Conservation (phyloP, 345 rosid genomes). For the Geranium rotundifolium region DNA sequence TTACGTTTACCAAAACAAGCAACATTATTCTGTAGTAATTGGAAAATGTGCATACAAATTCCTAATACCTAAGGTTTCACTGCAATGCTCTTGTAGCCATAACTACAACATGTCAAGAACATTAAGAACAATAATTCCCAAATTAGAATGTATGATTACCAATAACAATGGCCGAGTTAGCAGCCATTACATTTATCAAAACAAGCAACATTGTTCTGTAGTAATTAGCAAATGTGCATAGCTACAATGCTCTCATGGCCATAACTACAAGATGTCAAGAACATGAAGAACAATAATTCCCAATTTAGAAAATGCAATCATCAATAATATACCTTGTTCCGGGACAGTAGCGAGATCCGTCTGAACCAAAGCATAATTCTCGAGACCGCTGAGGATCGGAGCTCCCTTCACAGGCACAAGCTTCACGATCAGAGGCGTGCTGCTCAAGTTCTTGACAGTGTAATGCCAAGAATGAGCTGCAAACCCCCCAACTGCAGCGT, state of each 20-base stretch:
- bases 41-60: too few species aligned
- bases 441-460: constrained; percentile 55
- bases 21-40: not conserved
- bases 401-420: constrained; percentile 49
- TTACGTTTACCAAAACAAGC: constrained; percentile 1
- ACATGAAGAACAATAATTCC: too few species aligned
- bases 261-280: too few species aligned
- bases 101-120: constrained; percentile 24
- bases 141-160: too few species aligned
- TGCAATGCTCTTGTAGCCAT: constrained; percentile 82
- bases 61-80: not conserved
- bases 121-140: too few species aligned
- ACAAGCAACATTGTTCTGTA: too few species aligned
- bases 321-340: constrained; percentile 50
- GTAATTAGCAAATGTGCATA: too few species aligned
- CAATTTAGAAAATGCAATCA: not conserved
- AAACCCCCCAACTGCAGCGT: constrained; percentile 50
- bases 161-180: too few species aligned
- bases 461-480: constrained; percentile 47
- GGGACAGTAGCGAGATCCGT: constrained; percentile 66
- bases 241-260: too few species aligned
- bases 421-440: constrained; percentile 39
- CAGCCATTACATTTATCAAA: too few species aligned
- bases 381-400: constrained; percentile 73
- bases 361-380: constrained; percentile 82